phyloP scores from a whole-genome alignment of 805 yeast genomes.

The Spathaspora passalidarum region DNA sequence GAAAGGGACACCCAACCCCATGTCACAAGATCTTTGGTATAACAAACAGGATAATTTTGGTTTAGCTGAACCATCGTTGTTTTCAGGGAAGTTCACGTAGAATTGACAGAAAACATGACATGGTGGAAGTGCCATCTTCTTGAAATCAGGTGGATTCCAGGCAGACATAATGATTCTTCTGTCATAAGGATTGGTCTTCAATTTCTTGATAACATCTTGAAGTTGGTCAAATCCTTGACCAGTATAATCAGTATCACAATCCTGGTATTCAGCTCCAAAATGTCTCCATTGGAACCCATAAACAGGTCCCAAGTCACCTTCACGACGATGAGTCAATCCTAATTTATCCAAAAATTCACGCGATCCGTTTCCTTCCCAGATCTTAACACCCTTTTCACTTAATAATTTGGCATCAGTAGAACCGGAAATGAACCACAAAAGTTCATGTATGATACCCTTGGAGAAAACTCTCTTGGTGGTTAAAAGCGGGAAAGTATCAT shows the following conservation, averaged over 20 bases:
- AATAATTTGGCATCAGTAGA: slow-evolving; percentile 82
- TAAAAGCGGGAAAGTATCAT: slow-evolving; percentile 78
- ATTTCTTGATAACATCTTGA: slow-evolving; percentile 69
- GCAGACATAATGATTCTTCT: slow-evolving; percentile 93
- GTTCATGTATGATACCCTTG: slow-evolving; percentile 83
- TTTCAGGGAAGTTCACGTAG: slow-evolving; percentile 80
- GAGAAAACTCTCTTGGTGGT: slow-evolving; percentile 93
- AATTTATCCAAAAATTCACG: slow-evolving; percentile 82
- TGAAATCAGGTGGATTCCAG: slow-evolving; percentile 97
- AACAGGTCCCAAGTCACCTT: slow-evolving; percentile 96
- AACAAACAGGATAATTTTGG: slow-evolving; percentile 82
- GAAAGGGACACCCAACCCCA: slow-evolving; percentile 99
- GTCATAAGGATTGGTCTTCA: slow-evolving; percentile 89
- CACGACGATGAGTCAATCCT: slow-evolving; percentile 77
- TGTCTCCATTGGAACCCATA: slow-evolving; percentile 99
- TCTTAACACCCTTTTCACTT: slow-evolving; percentile 83
- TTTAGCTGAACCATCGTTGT: slow-evolving; percentile 25
- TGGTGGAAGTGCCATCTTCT: slow-evolving; percentile 96
- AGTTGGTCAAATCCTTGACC: slow-evolving; percentile 92
- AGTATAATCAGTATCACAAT: slow-evolving; percentile 82
- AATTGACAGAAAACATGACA: slow-evolving; percentile 97
- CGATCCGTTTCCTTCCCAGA: slow-evolving; percentile 99
- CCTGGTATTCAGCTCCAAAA: slow-evolving; percentile 89
- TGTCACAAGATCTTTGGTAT: slow-evolving; percentile 97
- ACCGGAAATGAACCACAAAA: slow-evolving; percentile 91